Percentiles rank a stretch among this genome's conserved stretches.
phyloP scores from a whole-genome alignment of 768 basidiomycete genomes.

The Pleurotus pulmonarius region DNA sequence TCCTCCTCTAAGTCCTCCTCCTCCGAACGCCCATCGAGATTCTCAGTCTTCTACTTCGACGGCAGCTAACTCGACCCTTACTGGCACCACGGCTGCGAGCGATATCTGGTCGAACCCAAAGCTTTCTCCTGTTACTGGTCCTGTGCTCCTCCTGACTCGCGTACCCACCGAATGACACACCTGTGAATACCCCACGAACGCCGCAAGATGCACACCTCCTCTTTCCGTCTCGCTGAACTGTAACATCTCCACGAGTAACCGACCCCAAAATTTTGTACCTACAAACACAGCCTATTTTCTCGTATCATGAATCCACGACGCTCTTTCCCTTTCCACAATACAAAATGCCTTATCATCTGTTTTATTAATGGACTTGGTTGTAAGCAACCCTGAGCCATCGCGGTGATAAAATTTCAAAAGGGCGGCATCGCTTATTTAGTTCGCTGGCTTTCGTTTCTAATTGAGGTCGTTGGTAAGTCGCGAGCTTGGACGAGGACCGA shows the following conservation, averaged over 20 bases:
- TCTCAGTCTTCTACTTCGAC: constrained; percentile 2
- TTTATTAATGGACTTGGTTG: too few species aligned
- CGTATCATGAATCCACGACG: too few species aligned
- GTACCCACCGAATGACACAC: not conserved
- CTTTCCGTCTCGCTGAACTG: not conserved
- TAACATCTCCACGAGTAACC: not conserved
- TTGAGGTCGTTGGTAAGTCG: too few species aligned
- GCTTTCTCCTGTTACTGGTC: constrained; percentile 12
- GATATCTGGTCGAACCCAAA: constrained; percentile 11
- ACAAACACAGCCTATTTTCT: not conserved
- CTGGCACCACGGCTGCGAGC: not conserved
- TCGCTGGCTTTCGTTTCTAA: too few species aligned
- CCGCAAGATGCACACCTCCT: not conserved
- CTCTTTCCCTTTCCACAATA: too few species aligned
- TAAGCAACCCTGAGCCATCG: too few species aligned
- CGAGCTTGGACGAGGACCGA: too few species aligned
- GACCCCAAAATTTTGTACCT: not conserved
- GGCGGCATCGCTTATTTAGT: too few species aligned
- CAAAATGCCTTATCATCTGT: too few species aligned
- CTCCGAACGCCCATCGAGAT: not conserved
- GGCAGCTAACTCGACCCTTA: not conserved
- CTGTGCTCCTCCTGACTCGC: constrained; percentile 3
- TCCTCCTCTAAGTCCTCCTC: not conserved
- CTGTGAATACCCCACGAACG: too few species aligned
- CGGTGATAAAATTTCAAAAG: too few species aligned